Evolutionary conservation across 306 rosid species (phyloP).

Genomic region (Pachyrhizus erosus): DNA sequence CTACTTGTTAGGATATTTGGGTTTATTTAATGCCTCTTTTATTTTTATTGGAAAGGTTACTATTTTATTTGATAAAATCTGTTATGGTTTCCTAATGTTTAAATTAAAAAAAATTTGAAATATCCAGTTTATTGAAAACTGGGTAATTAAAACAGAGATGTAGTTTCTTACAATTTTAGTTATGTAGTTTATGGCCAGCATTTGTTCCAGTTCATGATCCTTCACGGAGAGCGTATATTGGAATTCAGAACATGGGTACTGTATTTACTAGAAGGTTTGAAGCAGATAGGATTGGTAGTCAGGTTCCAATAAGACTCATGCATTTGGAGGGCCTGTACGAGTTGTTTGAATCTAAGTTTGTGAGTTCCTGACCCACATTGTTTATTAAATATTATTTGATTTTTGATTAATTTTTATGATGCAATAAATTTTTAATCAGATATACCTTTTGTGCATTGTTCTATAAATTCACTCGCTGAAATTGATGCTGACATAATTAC

Average conservation of each 20-base stretch:
- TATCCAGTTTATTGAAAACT: conserved; percentile 7
- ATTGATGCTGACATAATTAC: conserved; percentile 5
- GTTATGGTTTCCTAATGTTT: conserved; percentile 2
- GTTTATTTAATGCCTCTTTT: not conserved
- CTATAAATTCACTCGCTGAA: conserved; percentile 15
- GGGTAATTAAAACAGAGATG: conserved; percentile 26
- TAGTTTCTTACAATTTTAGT: conserved; percentile 35
- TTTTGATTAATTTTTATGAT: conserved; percentile 19
- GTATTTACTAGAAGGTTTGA: conserved; percentile 80
- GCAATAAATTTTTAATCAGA: conserved; percentile 6
- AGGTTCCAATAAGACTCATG: conserved; percentile 61
- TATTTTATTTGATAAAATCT: conserved; percentile 13
- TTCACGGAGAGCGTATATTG: conserved; percentile 75
- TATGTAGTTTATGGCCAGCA: conserved; percentile 83
- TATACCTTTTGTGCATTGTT: conserved; percentile 19
- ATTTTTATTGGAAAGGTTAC: not conserved
- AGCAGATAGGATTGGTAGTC: conserved; percentile 72
- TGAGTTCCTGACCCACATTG: conserved; percentile 52
- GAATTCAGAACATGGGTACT: conserved; percentile 88
- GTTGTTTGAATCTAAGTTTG: conserved; percentile 83
- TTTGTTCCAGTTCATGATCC: conserved; percentile 90
- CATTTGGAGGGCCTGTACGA: conserved; percentile 87
- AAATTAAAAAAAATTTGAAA: conserved; percentile 1
- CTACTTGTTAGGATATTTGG: conserved; percentile 3
- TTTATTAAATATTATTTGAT: conserved; percentile 3